Evolutionary conservation across 805 yeast genomes (phyloP).

Genomic region (Wilhelminamyces savonicus): DNA sequence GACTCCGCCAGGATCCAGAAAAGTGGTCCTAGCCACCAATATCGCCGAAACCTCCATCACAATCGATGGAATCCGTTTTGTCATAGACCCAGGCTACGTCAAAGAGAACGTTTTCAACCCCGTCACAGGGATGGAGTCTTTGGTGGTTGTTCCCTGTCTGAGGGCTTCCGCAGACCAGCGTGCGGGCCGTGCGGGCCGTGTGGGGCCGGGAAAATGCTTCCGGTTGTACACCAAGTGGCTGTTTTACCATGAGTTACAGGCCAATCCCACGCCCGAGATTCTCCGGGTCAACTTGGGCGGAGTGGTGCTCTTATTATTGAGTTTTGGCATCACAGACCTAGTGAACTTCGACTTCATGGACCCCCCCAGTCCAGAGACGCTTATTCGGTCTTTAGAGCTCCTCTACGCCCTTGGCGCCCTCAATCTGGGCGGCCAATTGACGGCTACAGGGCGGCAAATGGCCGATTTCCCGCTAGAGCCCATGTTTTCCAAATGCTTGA

Average conservation of each 20-base stretch:
- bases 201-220: conserved; percentile 49
- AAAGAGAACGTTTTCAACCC: conserved; percentile 39
- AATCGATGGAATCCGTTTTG: conserved; percentile 37
- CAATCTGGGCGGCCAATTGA: conserved; percentile 70
- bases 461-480: conserved; percentile 92
- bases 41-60: conserved; percentile 58
- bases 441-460: conserved; percentile 77
- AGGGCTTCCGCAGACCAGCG: conserved; percentile 41
- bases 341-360: conserved; percentile 87
- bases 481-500: conserved; percentile 70
- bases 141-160: conserved; percentile 41
- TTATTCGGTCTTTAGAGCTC: conserved; percentile 71
- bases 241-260: conserved; percentile 67
- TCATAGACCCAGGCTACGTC: conserved; percentile 41
- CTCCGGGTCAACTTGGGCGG: conserved; percentile 73
- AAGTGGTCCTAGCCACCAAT: conserved; percentile 90
- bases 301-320: conserved; percentile 68
- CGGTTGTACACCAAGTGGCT: conserved; percentile 82
- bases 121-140: conserved; percentile 38
- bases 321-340: conserved; percentile 80
- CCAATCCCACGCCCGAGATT: conserved; percentile 88
- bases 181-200: conserved; percentile 44
- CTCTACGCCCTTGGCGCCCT: conserved; percentile 86
- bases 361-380: conserved; percentile 68
- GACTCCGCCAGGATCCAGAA: conserved; percentile 72